phyloP scores from a whole-genome alignment of 257 asterid genomes.

The Fraxinus anomala region DNA sequence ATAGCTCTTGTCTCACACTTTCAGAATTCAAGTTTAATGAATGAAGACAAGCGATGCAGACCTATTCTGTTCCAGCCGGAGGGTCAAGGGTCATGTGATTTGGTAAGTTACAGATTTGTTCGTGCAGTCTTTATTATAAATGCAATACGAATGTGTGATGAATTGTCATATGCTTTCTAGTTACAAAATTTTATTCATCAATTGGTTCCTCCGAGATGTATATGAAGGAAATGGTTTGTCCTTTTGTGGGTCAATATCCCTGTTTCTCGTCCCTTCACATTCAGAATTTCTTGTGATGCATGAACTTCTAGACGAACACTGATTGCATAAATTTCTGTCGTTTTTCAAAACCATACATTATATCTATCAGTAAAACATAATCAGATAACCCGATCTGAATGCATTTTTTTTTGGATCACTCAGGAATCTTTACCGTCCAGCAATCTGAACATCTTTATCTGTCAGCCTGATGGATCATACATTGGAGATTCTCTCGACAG shows the following conservation, averaged over 20 bases:
- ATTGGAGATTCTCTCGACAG: slow-evolving; percentile 81
- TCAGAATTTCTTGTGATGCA: background rate
- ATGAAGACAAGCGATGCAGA: slow-evolving; percentile 90
- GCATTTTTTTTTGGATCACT: slow-evolving; percentile 10
- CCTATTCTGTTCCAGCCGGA: slow-evolving; percentile 85
- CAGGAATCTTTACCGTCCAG: slow-evolving; percentile 69
- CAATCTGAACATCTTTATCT: slow-evolving; percentile 78
- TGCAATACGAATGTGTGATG: background rate
- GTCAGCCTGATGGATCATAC: slow-evolving; percentile 85
- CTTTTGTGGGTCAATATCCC: background rate
- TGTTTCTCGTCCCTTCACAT: background rate
- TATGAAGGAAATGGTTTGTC: background rate
- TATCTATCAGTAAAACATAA: background rate
- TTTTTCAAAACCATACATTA: background rate
- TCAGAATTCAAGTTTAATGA: slow-evolving; percentile 96
- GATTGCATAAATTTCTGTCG: background rate
- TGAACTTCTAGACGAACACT: background rate
- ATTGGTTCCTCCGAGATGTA: background rate
- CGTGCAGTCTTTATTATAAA: background rate
- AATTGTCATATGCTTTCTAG: background rate
- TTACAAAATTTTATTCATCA: background rate
- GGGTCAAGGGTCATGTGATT: slow-evolving; percentile 65
- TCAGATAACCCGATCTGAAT: slow-evolving; percentile 15
- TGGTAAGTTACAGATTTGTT: slow-evolving; percentile 44
- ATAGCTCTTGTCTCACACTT: slow-evolving; percentile 78